phyloP scores from a whole-genome alignment of 805 yeast species.

The Candida nanaspora region DNA sequence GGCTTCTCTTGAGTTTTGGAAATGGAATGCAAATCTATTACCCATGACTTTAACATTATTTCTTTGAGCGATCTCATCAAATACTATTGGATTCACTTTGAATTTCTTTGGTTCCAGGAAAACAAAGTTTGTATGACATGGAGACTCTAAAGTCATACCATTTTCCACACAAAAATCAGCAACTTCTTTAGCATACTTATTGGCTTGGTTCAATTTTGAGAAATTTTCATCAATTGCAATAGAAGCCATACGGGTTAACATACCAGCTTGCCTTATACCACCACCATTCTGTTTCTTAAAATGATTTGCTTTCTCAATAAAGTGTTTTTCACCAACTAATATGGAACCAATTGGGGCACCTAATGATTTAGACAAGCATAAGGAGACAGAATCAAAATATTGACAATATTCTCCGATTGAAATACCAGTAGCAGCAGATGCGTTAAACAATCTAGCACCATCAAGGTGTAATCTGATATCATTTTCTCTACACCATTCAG shows the following conservation, averaged over 20 bases:
- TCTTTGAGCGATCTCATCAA: constrained; percentile 48
- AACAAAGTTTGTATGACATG: constrained; percentile 78
- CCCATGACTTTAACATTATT: constrained; percentile 62
- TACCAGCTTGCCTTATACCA: constrained; percentile 81
- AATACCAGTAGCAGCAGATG: constrained; percentile 63
- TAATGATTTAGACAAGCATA: constrained; percentile 78
- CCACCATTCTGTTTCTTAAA: constrained; percentile 89
- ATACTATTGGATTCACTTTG: constrained; percentile 43
- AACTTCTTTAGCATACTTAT: constrained; percentile 40
- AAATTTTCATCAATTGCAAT: constrained; percentile 69
- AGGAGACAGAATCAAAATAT: constrained; percentile 75
- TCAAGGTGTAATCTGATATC: constrained; percentile 69
- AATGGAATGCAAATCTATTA: constrained; percentile 74
- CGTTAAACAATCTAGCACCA: constrained; percentile 89
- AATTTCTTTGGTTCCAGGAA: constrained; percentile 53
- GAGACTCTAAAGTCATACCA: constrained; percentile 55
- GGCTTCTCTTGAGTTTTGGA: constrained; percentile 48
- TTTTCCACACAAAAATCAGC: constrained; percentile 41
- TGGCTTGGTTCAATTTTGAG: constrained; percentile 41
- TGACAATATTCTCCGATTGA: constrained; percentile 64
- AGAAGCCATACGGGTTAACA: constrained; percentile 70
- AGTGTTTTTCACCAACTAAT: constrained; percentile 55
- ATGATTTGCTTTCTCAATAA: constrained; percentile 66
- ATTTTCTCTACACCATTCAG: constrained; percentile 57
- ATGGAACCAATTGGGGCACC: constrained; percentile 92